Evolutionary conservation across 768 basidiomycete species (phyloP), one percentile per base, ranked within the genome.

Genomic region (Hygrophoropsis aurantiaca): DNA sequence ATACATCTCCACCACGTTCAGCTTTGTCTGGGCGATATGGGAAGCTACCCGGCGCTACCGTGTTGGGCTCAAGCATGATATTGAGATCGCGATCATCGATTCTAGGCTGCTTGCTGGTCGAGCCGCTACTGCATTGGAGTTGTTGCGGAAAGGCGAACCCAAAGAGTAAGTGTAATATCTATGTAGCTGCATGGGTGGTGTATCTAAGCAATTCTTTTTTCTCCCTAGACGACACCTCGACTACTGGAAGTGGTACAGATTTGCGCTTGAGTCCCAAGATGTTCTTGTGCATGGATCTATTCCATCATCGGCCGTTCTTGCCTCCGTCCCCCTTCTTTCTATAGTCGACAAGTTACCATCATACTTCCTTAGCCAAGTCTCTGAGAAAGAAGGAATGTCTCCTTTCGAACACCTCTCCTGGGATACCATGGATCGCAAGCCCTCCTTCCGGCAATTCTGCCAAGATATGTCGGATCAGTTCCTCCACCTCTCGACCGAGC

Each of bases 1-100:
- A 4, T 90, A 79, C 51, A 77, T 90, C 36, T 85, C 87, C 3
- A 77, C 85, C 2, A 88, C 87, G 5, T 89, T 90, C 62, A 89
- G 84, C 68, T 86, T 90, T 54, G 78, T 77, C 30, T 90, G 88
- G 88, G 81, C 86, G 7, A 74, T 90, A 30, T 90, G 86, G 86
- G 88, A 90, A 60, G 88, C 87, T 4, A 74, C 85, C 18, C 73
- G 85, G 47, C 80, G 88, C n/a, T 87, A 86, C 58, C 80, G 83
- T 55, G 67, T 74, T 30, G 82, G 81, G 32, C 67, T 88, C 44
- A 90, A 90, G 62, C 85, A 87, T 51, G 81, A 86, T 46, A 69
- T 90, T 23, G 78, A 90, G 61, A 87, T 90, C 51, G 87, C 88
- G 11, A 71, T 90, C 47, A 89, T 90, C 58, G 87, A 90, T 68